Evolutionary conservation across 257 asterid genomes (phyloP), one percentile per base, ranked within the genome.

Genomic region (Mitragyna speciosa): DNA sequence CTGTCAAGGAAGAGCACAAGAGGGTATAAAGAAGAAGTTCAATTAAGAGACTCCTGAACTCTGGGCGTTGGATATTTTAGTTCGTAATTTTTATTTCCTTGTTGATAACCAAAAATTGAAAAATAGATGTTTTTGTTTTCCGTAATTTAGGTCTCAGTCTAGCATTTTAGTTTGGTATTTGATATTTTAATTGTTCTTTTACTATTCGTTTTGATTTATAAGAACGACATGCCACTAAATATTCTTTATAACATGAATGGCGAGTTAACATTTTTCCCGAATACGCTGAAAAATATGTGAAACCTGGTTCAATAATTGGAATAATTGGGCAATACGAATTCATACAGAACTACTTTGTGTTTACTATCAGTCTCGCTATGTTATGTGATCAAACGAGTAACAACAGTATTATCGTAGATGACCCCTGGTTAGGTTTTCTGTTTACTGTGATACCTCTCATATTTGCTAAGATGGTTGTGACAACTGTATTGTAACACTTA

Each of bases 161-260:
- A 69, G 67, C 82, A 31, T 72, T 80, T 79, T 59, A 77, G 73
- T 79, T 80, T 78, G 84, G 84, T 82, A 82, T 67, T 58, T 31
- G 63, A 48, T 77, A 71, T 12, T 68, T 68, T 7, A 68, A 33
- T 49, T 48, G 72, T 54, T 71, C 19, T 80, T 74, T 49, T 36
- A 54, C 24, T 51, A 65, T 54, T 63, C 72, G 28, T 33, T 48
- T 76, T 56, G 66, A 28, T 67, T 17, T 70, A 80, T 81, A 80
- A 80, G 47, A 26, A 78, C 68, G 76, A 71, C 74, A 28, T 74
- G 68, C 54, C 68, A 72, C 72, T 19, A 41, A 70, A 54, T 24
- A 82, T 58, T 77, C 77, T 67, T 78, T 54, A 3, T 56, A 12
- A 54, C 45, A 43, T 45, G 49, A 45, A 7, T 30, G 10, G 9